A percentile compares a stretch with the other conserved stretches of the same genome.
phyloP scores from a whole-genome alignment of 805 yeast species.

The Wickerhamiella sorbophila region DNA sequence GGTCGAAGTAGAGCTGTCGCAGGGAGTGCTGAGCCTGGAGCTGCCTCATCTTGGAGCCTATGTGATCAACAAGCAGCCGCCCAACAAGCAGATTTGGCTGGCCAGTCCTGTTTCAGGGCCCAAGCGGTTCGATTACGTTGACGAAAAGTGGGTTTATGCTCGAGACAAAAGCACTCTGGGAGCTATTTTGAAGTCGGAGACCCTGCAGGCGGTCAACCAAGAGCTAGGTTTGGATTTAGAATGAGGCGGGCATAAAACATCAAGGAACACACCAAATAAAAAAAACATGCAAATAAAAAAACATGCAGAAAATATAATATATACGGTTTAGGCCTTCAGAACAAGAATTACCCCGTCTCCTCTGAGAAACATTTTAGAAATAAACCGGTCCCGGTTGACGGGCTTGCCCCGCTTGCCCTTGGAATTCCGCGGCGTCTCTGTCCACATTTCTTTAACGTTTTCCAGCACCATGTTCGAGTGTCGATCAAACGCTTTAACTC shows the following conservation, averaged over 20 bases:
- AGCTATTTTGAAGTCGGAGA: slow-evolving; percentile 38
- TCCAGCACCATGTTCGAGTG: slow-evolving; percentile 90
- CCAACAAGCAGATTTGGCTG: slow-evolving; percentile 93
- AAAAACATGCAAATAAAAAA: too few relatives aligned
- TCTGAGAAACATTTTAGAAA: slow-evolving; percentile 78
- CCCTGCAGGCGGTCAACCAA: slow-evolving; percentile 18
- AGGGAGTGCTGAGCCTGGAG: slow-evolving; percentile 72
- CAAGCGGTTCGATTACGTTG: slow-evolving; percentile 57
- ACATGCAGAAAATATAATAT: too few relatives aligned
- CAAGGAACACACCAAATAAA: background rate
- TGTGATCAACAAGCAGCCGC: slow-evolving; percentile 93
- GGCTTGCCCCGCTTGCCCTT: slow-evolving; percentile 61
- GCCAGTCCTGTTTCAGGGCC: slow-evolving; percentile 92
- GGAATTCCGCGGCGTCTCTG: slow-evolving; percentile 42
- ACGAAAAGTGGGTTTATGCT: slow-evolving; percentile 64
- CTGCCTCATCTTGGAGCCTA: slow-evolving; percentile 67
- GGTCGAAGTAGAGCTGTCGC: slow-evolving; percentile 63
- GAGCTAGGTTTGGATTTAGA: slow-evolving; percentile 15
- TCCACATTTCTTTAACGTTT: slow-evolving; percentile 80
- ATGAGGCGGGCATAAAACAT: background rate
- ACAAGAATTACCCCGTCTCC: slow-evolving; percentile 92
- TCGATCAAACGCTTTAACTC: slow-evolving; percentile 88
- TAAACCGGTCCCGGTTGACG: slow-evolving; percentile 58
- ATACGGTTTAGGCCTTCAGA: background rate
- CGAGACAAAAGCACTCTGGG: slow-evolving; percentile 43